phyloP scores from a whole-genome alignment of 1,284 basidiomycete genomes.

The Clitocybe nebularis region DNA sequence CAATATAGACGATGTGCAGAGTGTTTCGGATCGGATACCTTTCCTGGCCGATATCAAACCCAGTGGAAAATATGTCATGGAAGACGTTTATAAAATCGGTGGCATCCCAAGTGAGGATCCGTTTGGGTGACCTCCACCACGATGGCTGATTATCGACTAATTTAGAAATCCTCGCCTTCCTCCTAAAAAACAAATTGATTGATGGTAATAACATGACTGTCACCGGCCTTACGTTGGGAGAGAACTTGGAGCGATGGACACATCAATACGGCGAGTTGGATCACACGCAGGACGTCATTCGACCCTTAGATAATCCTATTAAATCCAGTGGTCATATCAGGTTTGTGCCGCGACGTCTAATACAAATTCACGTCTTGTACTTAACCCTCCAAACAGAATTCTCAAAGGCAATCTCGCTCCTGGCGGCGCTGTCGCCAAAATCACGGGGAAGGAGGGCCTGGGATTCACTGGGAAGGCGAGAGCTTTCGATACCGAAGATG shows the following conservation, averaged over 20 bases:
- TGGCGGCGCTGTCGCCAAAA: conserved; percentile 90
- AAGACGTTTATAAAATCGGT: conserved; percentile 85
- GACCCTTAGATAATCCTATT: conserved; percentile 82
- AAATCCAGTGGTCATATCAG: conserved; percentile 86
- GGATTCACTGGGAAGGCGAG: conserved; percentile 82
- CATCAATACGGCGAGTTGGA: conserved; percentile 75
- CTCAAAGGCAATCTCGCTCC: conserved; percentile 87
- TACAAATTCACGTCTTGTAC: not conserved
- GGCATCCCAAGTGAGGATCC: conserved; percentile 75
- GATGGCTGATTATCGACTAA: not conserved
- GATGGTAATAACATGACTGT: conserved; percentile 87
- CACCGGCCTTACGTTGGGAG: conserved; percentile 82
- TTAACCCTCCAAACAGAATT: conserved; percentile 46
- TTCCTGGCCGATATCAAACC: conserved; percentile 91
- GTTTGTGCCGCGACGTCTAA: conserved; percentile 38
- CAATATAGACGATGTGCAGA: conserved; percentile 84
- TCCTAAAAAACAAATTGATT: conserved; percentile 79
- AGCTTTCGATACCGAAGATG: conserved; percentile 81
- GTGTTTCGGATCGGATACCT: conserved; percentile 79
- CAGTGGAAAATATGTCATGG: conserved; percentile 88
- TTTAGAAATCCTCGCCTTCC: conserved; percentile 79
- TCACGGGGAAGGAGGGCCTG: conserved; percentile 91
- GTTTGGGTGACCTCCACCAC: conserved; percentile 1
- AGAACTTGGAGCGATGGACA: conserved; percentile 85
- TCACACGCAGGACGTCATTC: conserved; percentile 74